phyloP scores from a whole-genome alignment of 495 filamentous ascomycete species.

The Hyphodiscus hymeniophilus region DNA sequence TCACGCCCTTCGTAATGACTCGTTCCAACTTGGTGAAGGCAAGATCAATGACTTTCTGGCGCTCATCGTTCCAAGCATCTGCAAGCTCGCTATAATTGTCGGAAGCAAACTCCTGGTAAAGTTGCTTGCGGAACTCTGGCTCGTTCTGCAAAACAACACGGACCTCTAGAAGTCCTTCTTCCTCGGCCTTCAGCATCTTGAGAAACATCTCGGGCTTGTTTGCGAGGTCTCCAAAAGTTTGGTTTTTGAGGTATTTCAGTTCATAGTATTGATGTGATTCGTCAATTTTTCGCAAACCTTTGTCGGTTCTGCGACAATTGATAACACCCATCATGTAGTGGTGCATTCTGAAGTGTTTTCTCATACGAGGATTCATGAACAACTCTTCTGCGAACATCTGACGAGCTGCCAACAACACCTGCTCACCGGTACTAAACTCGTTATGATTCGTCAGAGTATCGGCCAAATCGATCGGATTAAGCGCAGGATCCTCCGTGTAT shows the following conservation, averaged over 20 bases:
- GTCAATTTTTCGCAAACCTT: constrained; percentile 88
- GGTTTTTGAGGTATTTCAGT: constrained; percentile 91
- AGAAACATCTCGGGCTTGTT: constrained; percentile 79
- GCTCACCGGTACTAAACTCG: constrained; percentile 69
- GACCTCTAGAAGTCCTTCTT: constrained; percentile 84
- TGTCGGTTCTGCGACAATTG: constrained; percentile 84
- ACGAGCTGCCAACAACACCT: constrained; percentile 70
- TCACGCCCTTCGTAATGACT: constrained; percentile 80
- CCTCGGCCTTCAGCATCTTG: constrained; percentile 93
- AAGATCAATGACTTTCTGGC: constrained; percentile 72
- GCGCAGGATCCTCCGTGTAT: constrained; percentile 72
- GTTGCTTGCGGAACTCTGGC: constrained; percentile 58
- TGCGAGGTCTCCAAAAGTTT: constrained; percentile 72
- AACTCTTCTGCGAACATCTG: constrained; percentile 89
- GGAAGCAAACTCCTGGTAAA: constrained; percentile 77
- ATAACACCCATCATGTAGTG: constrained; percentile 78
- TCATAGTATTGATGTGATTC: constrained; percentile 95
- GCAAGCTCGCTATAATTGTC: constrained; percentile 93
- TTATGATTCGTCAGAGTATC: constrained; percentile 58
- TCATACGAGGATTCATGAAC: constrained; percentile 78
- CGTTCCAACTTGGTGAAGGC: constrained; percentile 76
- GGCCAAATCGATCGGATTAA: constrained; percentile 77
- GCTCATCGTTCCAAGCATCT: constrained; percentile 87
- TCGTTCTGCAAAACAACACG: constrained; percentile 67
- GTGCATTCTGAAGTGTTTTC: constrained; percentile 70